Percentiles rank a stretch among this genome's conserved stretches.
These are phyloP conservation scores for Lachancea waltii DNA, from an alignment of 805 yeast genomes.

Conservation along the genomic window DNA sequence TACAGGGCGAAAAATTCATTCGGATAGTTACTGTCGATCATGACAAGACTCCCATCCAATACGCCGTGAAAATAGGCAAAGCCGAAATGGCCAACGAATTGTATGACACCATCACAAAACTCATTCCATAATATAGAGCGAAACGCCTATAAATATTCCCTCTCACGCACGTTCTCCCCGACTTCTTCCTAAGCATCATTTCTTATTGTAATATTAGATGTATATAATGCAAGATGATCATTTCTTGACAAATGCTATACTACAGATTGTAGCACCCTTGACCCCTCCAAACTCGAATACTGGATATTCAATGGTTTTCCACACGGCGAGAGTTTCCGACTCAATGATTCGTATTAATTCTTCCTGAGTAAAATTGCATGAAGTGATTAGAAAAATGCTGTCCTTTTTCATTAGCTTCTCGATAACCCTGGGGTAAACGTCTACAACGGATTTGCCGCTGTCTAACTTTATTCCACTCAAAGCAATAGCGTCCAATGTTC, in stretches of 20 bases:
- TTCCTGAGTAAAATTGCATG: slow-evolving; percentile 85
- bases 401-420: slow-evolving; percentile 46
- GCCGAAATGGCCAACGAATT: slow-evolving; percentile 54
- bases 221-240: neutral
- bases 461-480: slow-evolving; percentile 54
- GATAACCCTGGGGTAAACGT: slow-evolving; percentile 58
- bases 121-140: slow-evolving; percentile 5
- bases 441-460: slow-evolving; percentile 42
- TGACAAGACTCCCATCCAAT: slow-evolving; percentile 66
- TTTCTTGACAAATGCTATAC: slow-evolving; percentile 62
- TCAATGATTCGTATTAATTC: slow-evolving; percentile 58
- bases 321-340: slow-evolving; percentile 43
- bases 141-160: neutral
- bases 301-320: slow-evolving; percentile 71
- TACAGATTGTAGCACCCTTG: slow-evolving; percentile 81
- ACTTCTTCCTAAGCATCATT: no score
- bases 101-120: slow-evolving; percentile 34
- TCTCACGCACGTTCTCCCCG: no score
- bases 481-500: slow-evolving; percentile 95
- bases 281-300: slow-evolving; percentile 84
- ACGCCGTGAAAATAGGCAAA: slow-evolving; percentile 67
- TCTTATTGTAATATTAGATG: slow-evolving; percentile 8
- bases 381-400: slow-evolving; percentile 71
- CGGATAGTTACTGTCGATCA: slow-evolving; percentile 65
- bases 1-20: slow-evolving; percentile 75